Conservation (phyloP, 1,284 basidiomycete genomes). For the Heliocybe sulcata region DNA sequence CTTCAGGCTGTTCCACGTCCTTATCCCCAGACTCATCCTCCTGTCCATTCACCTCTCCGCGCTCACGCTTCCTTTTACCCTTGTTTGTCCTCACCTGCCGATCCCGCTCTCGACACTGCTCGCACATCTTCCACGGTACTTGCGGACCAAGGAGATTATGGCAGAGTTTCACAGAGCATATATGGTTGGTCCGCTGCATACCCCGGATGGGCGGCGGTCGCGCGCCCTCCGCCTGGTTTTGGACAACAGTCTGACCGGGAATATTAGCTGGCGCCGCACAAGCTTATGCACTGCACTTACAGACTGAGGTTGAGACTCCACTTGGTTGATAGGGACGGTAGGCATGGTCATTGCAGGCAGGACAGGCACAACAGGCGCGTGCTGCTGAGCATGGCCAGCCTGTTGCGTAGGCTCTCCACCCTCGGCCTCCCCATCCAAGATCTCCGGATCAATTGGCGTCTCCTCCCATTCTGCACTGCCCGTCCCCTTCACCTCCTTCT, state of each 20-base stretch:
- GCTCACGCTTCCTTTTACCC: conserved; percentile 11
- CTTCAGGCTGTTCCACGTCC: neutral
- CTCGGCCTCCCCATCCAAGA: conserved; percentile 1
- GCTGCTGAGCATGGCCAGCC: neutral
- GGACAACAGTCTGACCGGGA: too few species aligned
- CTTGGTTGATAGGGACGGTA: neutral
- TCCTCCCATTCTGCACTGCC: conserved; percentile 5
- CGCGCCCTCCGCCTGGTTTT: neutral
- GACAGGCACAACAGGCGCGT: neutral
- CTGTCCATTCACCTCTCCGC: conserved; percentile 1
- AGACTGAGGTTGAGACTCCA: neutral
- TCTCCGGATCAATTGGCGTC: neutral
- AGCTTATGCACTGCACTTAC: neutral
- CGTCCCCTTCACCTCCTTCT: conserved; percentile 32
- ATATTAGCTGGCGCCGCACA: too few species aligned
- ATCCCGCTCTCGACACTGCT: conserved; percentile 29
- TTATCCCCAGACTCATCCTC: neutral
- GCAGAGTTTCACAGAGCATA: conserved; percentile 34
- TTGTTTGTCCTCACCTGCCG: conserved; percentile 23
- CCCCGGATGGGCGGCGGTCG: conserved; percentile 25
- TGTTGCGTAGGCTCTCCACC: neutral
- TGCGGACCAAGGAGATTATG: conserved; percentile 34
- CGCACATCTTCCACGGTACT: conserved; percentile 39
- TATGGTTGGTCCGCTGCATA: conserved; percentile 25
- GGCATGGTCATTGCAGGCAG: neutral